Evolutionary conservation across 2,329 filamentous ascomycete genomes (phyloP), one percentile per base, ranked within the genome.

Genomic region (Beauveria sp.): DNA sequence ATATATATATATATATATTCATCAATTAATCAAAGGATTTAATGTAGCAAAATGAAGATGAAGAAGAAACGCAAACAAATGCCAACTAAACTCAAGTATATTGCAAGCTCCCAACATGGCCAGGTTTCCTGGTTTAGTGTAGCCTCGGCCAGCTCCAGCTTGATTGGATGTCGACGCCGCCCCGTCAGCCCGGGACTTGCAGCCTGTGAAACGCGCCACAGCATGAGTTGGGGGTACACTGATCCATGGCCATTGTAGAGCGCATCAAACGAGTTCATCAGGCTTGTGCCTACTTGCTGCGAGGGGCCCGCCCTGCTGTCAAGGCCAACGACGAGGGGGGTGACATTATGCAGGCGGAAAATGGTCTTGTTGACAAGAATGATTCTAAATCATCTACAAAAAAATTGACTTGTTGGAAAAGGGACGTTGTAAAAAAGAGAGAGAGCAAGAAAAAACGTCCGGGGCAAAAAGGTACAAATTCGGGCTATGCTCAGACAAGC

Each of bases 341-440:
- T 37, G 34, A 14, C 34, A 37, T 14, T 37, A 14, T 37, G 16
- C 12, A 37, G 34, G 14, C 22, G 28, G 20, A 37, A 50, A 50
- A 56, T 47, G 16, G 24, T 22, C 41, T 59, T 22, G 26, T 51
- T 18, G 4, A 24, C 14, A 18, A 53, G n/a, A 51, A 30, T 37
- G 41, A 26, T 51, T 59, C 56, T 52, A 59, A 30, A 58, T 59
- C 37, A 51, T 59, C 56, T 59, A 59, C 56, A 18, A 51, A 44
- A 43, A 20, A 28, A 10, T 8, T 8, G 10, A 14, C 20, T 18
- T 10, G 6, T 9, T 10, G 10, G 41, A 3, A 44, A 47, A 41
- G 41, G 20, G 12, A 46, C 9, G 18, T n/a, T 9, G 30, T 9
- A 30, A 5, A 14, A 6, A 14, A 37, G 12, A 14, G 12, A 50